Evolutionary conservation across 73 alveolate genomes (phyloP).

Genomic region (Tetrahymena thermophila): DNA sequence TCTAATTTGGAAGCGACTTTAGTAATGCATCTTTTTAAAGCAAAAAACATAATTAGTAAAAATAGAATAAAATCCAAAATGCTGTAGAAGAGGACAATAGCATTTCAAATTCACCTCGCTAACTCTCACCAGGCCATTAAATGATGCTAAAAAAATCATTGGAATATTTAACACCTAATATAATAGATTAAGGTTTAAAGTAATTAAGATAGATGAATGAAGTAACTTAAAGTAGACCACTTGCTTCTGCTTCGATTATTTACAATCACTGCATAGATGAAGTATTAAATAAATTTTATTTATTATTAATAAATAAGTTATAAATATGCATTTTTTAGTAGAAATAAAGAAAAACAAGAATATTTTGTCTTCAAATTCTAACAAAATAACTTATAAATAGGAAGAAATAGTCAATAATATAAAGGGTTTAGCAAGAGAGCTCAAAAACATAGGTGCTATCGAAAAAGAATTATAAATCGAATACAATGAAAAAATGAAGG

Average conservation of each 20-base stretch:
- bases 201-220: not conserved
- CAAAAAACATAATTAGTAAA: too few species aligned
- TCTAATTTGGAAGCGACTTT: not conserved
- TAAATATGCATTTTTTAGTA: not conserved
- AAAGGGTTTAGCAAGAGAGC: not conserved
- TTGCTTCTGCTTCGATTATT: not conserved
- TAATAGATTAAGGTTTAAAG: not conserved
- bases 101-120: not conserved
- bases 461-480: not conserved
- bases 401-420: not conserved
- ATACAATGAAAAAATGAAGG: not conserved
- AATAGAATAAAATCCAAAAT: too few species aligned
- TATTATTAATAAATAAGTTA: not conserved
- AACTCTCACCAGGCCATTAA: not conserved
- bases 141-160: not conserved
- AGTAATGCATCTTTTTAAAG: not conserved
- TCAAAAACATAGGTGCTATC: not conserved
- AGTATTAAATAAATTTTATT: not conserved
- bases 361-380: not conserved
- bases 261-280: not conserved
- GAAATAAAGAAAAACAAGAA: not conserved
- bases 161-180: not conserved
- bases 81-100: not conserved
- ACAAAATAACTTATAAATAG: not conserved
- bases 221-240: not conserved